Evolutionary conservation across 495 filamentous ascomycete species (phyloP).

Genomic region (Trichocladium antarcticum): DNA sequence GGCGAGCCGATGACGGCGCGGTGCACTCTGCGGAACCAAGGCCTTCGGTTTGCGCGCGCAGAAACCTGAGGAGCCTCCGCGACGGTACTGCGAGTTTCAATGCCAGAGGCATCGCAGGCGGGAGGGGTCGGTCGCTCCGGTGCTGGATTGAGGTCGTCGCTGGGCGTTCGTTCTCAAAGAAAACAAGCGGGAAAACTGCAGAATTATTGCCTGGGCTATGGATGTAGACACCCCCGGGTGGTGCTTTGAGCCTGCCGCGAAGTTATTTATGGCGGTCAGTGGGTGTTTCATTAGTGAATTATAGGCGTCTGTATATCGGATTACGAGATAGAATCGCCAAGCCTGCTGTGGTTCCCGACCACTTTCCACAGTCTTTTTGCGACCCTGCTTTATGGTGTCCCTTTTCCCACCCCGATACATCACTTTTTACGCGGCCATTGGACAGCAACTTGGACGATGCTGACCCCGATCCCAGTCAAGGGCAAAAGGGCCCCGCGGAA

Average conservation of each 20-base stretch:
- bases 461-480: constrained; percentile 20
- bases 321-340: neutral
- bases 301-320: neutral
- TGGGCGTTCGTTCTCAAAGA: neutral
- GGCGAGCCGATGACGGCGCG: constrained; percentile 4
- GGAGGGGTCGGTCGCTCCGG: neutral
- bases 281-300: neutral
- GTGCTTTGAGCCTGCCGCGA: too few relatives aligned
- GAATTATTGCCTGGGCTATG: constrained; percentile 3
- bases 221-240: constrained; percentile 10
- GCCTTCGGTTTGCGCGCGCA: constrained; percentile 51
- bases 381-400: too few relatives aligned
- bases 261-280: neutral
- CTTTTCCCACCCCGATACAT: neutral
- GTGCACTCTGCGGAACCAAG: constrained; percentile 26
- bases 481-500: constrained; percentile 15
- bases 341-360: too few relatives aligned
- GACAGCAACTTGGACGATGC: constrained; percentile 1
- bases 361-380: too few relatives aligned
- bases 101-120: constrained; percentile 27
- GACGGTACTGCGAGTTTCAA: constrained; percentile 43
- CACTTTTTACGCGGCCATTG: neutral
- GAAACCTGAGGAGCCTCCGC: constrained; percentile 48
- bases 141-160: neutral
- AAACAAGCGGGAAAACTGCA: neutral